Conservation (phyloP, 305 asterid species). For the Rubia balearica region DNA sequence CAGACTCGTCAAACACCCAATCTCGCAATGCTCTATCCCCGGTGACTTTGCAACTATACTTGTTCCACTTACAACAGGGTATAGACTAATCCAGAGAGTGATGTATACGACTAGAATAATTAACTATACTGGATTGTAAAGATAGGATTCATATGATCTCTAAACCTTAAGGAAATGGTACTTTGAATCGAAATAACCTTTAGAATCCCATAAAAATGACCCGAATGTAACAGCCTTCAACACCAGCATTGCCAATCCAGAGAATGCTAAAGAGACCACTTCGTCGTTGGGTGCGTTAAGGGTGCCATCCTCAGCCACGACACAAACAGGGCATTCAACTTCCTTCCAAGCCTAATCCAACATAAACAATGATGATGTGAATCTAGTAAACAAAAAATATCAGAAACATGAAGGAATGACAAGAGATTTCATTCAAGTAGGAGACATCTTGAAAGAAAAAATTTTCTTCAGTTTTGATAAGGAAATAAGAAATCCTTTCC, state of each 20-base stretch:
- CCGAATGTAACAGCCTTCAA: conserved; percentile 96
- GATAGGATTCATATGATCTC: conserved; percentile 13
- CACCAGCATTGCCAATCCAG: conserved; percentile 74
- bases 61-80: too few relatives aligned
- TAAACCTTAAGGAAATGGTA: conserved; percentile 64
- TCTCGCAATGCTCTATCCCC: too few relatives aligned
- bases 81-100: too few relatives aligned
- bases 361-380: background rate
- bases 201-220: conserved; percentile 86
- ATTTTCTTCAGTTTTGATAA: background rate
- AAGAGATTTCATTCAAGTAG: too few relatives aligned
- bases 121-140: conserved; percentile 7
- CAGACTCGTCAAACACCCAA: too few relatives aligned
- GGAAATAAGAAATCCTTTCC: too few relatives aligned
- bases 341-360: background rate
- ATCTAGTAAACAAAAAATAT: background rate
- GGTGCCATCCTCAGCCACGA: conserved; percentile 30
- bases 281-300: conserved; percentile 64
- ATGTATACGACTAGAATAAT: conserved; percentile 6
- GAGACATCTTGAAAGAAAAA: background rate
- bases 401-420: background rate
- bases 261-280: conserved; percentile 51
- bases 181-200: conserved; percentile 62
- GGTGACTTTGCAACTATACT: too few relatives aligned
- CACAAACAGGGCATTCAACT: background rate